Evolutionary conservation across 345 rosid genomes (phyloP).

Genomic region (Linum lewisii): DNA sequence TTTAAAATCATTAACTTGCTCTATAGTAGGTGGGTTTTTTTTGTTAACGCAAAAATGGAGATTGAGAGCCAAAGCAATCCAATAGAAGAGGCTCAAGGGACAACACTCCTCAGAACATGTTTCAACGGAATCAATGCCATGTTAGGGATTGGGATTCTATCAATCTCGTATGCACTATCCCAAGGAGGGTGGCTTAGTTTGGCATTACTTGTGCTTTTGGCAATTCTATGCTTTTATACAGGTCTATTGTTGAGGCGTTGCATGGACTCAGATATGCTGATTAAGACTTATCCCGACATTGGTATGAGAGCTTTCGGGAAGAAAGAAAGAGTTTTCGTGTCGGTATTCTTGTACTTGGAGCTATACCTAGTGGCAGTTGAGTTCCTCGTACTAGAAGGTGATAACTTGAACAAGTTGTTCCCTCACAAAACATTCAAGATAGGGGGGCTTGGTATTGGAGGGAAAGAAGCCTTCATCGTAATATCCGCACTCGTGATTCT

Average conservation of each 20-base stretch:
- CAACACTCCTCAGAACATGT: too few relatives aligned
- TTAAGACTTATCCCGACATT: background rate
- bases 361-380: background rate
- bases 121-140: background rate
- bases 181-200: background rate
- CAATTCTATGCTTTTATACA: background rate
- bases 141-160: background rate
- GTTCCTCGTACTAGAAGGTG: slow-evolving; percentile 2
- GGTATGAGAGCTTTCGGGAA: background rate
- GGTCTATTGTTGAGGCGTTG: background rate
- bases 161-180: background rate
- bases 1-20: too few relatives aligned
- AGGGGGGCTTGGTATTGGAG: background rate
- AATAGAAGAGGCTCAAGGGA: too few relatives aligned
- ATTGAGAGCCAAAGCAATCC: too few relatives aligned
- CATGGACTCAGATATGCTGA: background rate
- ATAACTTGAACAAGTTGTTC: background rate
- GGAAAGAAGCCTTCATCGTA: background rate
- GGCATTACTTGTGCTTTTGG: background rate
- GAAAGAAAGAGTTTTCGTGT: background rate
- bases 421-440: background rate
- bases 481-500: background rate
- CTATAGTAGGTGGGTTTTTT: too few relatives aligned
- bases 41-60: too few relatives aligned
- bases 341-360: background rate